Evolutionary conservation across 2,329 filamentous ascomycete species (phyloP).

Genomic region (Myriosclerotinia scirpicola): DNA sequence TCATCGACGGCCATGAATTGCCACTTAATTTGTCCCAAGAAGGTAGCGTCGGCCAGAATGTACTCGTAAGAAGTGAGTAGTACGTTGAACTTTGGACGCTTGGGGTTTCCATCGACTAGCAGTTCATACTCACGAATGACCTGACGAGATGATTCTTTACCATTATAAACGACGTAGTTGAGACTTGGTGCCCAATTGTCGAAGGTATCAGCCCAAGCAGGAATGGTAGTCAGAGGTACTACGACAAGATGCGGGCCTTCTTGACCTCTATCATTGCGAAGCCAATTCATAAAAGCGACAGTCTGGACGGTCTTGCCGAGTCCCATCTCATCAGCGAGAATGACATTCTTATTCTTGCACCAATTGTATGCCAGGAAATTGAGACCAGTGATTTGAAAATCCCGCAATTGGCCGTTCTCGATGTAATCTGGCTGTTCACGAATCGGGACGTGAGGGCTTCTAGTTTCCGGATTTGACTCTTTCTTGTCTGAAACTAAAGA

Average conservation of each 20-base stretch:
- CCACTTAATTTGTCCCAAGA: constrained; percentile 91
- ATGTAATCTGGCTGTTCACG: constrained; percentile 83
- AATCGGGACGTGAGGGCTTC: constrained; percentile 70
- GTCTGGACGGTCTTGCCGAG: constrained; percentile 98
- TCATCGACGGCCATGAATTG: constrained; percentile 96
- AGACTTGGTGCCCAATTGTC: constrained; percentile 93
- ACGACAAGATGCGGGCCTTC: constrained; percentile 96
- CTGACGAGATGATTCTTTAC: constrained; percentile 79
- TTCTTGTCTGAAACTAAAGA: constrained; percentile 77
- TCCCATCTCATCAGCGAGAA: constrained; percentile 98
- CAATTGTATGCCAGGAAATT: constrained; percentile 97
- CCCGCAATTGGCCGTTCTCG: constrained; percentile 77
- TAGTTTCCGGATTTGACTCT: constrained; percentile 73
- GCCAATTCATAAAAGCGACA: constrained; percentile 94
- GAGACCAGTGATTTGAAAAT: constrained; percentile 90
- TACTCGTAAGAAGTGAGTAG: constrained; percentile 97
- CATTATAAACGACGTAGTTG: constrained; percentile 96
- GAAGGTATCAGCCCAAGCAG: constrained; percentile 97
- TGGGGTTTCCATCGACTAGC: constrained; percentile 79
- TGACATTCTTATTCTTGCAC: constrained; percentile 91
- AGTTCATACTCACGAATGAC: constrained; percentile 92
- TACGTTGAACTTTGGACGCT: constrained; percentile 95
- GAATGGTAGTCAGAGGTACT: constrained; percentile 95
- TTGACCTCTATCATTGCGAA: constrained; percentile 83
- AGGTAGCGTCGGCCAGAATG: constrained; percentile 80